These are phyloP conservation scores for Oropetium thomaeum DNA, from an alignment of 176 grass and related monocot species.

Conservation along the genomic window DNA sequence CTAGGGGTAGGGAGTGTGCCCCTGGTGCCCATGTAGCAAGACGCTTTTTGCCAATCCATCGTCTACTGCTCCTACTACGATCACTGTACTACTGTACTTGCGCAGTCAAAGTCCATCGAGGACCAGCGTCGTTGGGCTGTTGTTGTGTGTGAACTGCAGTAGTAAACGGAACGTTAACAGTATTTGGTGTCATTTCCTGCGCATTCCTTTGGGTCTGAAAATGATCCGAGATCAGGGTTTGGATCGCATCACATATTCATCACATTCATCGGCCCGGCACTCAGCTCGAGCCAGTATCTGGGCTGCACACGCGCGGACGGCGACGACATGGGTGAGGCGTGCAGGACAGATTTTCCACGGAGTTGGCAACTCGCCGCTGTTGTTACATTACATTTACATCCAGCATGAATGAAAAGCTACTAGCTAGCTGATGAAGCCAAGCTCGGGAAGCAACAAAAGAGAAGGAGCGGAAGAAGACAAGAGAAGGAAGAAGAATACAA, in stretches of 20 bases:
- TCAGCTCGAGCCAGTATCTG: neutral
- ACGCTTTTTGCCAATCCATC: slow-evolving; percentile 7
- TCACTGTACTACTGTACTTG: neutral
- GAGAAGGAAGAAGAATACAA: neutral
- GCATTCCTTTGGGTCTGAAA: neutral
- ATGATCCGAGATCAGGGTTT: neutral
- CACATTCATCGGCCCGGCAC: too few species aligned
- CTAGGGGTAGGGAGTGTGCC: neutral
- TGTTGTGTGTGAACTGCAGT: neutral
- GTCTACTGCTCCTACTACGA: neutral
- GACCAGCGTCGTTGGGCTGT: neutral
- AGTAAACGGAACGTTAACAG: neutral
- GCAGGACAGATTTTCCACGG: slow-evolving; percentile 11
- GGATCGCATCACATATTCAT: neutral
- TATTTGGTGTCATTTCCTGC: neutral
- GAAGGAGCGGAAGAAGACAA: neutral
- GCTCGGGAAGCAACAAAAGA: neutral
- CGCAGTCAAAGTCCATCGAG: neutral
- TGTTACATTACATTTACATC: slow-evolving; percentile 38
- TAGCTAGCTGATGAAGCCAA: neutral
- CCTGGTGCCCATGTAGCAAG: neutral
- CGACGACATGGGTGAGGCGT: neutral
- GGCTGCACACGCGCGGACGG: neutral
- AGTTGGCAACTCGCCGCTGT: slow-evolving; percentile 12
- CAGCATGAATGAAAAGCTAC: neutral